These are phyloP conservation scores for Daldinia decipiens DNA, from an alignment of 495 filamentous ascomycete genomes.

Conservation along the genomic window DNA sequence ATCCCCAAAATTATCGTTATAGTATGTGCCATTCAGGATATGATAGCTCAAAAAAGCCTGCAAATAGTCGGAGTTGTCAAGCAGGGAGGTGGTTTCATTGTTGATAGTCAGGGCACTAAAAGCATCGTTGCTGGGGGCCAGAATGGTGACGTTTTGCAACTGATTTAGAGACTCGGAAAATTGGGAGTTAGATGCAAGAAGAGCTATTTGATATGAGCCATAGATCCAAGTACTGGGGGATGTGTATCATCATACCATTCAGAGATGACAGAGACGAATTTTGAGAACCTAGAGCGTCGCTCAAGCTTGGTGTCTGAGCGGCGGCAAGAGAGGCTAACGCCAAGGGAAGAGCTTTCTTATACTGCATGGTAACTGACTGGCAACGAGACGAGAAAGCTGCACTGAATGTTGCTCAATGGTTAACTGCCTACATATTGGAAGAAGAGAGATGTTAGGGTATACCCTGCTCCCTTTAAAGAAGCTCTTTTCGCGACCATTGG, in stretches of 20 bases:
- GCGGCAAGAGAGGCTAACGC: constrained; percentile 34
- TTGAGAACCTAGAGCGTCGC: constrained; percentile 51
- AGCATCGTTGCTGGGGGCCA: constrained; percentile 72
- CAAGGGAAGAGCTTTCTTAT: constrained; percentile 49
- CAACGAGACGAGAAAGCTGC: neutral
- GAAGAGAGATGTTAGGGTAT: neutral
- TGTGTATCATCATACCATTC: neutral
- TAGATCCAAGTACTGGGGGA: neutral
- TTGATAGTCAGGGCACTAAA: constrained; percentile 55
- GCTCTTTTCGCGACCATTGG: neutral
- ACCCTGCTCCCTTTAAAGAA: constrained; percentile 20
- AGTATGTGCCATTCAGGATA: constrained; percentile 67
- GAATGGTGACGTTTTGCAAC: constrained; percentile 68
- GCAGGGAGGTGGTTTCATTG: constrained; percentile 40
- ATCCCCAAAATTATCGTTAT: constrained; percentile 53
- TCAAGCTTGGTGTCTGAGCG: constrained; percentile 49
- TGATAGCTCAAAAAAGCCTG: constrained; percentile 70
- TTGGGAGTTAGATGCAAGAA: constrained; percentile 56
- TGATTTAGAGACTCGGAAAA: constrained; percentile 53
- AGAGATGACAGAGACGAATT: constrained; percentile 34
- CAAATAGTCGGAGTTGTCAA: constrained; percentile 52
- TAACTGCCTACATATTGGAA: neutral
- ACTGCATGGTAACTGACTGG: constrained; percentile 48
- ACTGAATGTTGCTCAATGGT: neutral
- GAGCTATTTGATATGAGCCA: constrained; percentile 26